Conservation (phyloP, 768 basidiomycete genomes). For the Xanthoconium purpureum region DNA sequence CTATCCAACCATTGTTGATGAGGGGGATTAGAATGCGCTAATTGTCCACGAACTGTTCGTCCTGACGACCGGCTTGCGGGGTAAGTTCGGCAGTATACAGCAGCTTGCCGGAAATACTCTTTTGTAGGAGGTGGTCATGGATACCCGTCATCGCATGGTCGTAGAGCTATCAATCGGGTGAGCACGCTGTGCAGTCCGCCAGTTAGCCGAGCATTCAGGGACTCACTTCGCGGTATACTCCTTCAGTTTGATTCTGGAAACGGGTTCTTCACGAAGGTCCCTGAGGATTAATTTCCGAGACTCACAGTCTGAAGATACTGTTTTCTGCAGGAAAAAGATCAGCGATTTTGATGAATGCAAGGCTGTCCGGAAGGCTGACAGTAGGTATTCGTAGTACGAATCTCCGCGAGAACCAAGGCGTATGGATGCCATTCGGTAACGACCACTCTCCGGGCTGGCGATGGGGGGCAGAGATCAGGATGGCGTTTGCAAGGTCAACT, state of each 20-base stretch:
- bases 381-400: slow-evolving; percentile 88
- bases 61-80: slow-evolving; percentile 44
- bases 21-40: background rate
- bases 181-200: background rate
- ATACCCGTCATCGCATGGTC: slow-evolving; percentile 81
- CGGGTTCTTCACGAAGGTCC: background rate
- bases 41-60: slow-evolving; percentile 34
- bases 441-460: slow-evolving; percentile 47
- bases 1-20: slow-evolving; percentile 34
- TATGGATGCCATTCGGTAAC: slow-evolving; percentile 66
- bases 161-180: slow-evolving; percentile 67
- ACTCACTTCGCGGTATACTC: slow-evolving; percentile 70
- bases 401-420: slow-evolving; percentile 91
- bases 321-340: slow-evolving; percentile 19
- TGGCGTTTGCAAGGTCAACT: background rate
- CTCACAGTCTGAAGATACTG: slow-evolving; percentile 34
- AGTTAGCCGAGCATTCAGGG: background rate
- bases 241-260: slow-evolving; percentile 65
- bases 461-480: slow-evolving; percentile 11
- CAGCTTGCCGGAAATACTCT: slow-evolving; percentile 55
- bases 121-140: slow-evolving; percentile 67
- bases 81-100: slow-evolving; percentile 81
- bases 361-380: slow-evolving; percentile 44
- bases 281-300: background rate
- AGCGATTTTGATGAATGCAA: background rate